Conservation (phyloP, 192 early-diverging fungal species). For the Spinellus fusiger region DNA sequence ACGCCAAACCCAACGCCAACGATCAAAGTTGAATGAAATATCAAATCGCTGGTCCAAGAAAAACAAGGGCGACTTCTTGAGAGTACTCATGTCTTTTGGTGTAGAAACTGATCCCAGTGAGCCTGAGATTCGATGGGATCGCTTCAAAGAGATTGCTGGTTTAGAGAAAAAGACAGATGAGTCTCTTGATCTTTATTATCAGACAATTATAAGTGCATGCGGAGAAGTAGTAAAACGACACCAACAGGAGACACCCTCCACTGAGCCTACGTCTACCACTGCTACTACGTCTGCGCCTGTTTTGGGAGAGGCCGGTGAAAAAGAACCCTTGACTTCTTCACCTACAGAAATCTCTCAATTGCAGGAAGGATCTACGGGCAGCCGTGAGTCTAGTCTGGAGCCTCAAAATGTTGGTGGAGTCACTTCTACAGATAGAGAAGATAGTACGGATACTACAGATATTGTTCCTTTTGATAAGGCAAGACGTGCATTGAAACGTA, state of each 20-base stretch:
- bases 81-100: conserved; percentile 50
- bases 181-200: conserved; percentile 59
- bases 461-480: conserved; percentile 65
- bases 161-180: conserved; percentile 61
- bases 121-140: conserved; percentile 47
- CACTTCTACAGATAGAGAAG: conserved; percentile 24
- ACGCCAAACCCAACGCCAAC: conserved; percentile 33
- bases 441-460: conserved; percentile 36
- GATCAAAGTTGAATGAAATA: conserved; percentile 30
- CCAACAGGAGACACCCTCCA: background rate
- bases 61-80: conserved; percentile 48
- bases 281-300: background rate
- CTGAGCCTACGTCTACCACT: background rate
- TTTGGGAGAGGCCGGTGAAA: conserved; percentile 16
- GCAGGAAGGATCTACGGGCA: conserved; percentile 2
- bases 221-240: conserved; percentile 49
- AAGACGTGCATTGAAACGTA: conserved; percentile 60
- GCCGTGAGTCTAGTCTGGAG: conserved; percentile 33
- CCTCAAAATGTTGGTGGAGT: conserved; percentile 32
- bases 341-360: background rate
- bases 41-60: conserved; percentile 50
- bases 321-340: background rate
- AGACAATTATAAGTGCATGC: conserved; percentile 54
- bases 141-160: conserved; percentile 65
- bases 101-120: conserved; percentile 41